Base-by-base conservation (phyloP, 1,284 basidiomycete genomes). In the Thecaphora thlaspeos region DNA sequence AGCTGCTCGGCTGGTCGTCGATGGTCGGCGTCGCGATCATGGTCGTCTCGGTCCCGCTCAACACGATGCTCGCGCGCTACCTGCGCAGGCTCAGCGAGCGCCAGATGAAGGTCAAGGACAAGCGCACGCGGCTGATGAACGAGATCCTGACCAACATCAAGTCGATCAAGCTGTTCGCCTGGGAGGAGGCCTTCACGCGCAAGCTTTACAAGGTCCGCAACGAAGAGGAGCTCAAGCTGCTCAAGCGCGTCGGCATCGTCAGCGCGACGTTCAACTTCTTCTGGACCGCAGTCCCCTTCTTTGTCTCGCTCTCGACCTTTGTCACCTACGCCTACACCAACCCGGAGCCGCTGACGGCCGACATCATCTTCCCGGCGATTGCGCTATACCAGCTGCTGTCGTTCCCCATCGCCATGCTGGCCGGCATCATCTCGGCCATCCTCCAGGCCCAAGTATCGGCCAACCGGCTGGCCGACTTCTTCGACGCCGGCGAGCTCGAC, bases 261-360 rank as follows among this genome's bases (percentile, higher is more conserved):
- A 76, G 77, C 50, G 70, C 80, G 7, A 58, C 80, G 30, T 75
- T 75, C 24, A 78, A 79, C n/a, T 61, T 81, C 17, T 61, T 81
- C 42, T 78, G 80, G 18, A 80, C 73, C 47, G 83, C 88, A 34
- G 87, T 88, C 0, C 79, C 87, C 4, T 58, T 85, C 32, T 60
- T 81, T 15, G 85, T 84, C 15, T 88, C 88, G 83, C 71, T 85
- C 34, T 81, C 82, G n/a, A 87, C 87, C 0, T 89, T 85, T 72
- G 82, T 82, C 8, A 82, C 84, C 32, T 87, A 84, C 68, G 83
- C 82, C 14, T 55, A 80, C 2, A 71, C 83, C 10, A 78, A 82
- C 71, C 79, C 81, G 58, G 63, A 78, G 55, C 71, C 79, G 22
- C 73, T 84, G 9, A 81, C 81, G 0, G 82, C 80, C 21, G 76